These are phyloP conservation scores for Wallacemonas sp. DNA, from an alignment of 208 protist species.

Conservation along the genomic window DNA sequence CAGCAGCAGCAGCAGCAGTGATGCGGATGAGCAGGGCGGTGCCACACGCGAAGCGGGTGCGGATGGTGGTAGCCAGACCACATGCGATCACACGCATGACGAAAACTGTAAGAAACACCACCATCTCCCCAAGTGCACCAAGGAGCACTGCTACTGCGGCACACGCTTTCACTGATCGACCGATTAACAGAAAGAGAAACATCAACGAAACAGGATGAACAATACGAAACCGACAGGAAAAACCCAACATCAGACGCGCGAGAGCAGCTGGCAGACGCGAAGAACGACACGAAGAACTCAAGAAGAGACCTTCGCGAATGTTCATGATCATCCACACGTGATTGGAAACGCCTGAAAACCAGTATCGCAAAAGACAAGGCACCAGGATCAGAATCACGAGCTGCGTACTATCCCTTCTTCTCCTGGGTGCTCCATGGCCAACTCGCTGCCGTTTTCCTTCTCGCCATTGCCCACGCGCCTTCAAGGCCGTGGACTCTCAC, in stretches of 20 bases:
- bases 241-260: conserved; percentile 2
- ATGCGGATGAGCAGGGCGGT: conserved; percentile 4
- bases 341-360: no score
- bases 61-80: conserved; percentile 7
- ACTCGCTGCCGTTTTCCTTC: no score
- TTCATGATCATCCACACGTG: no score
- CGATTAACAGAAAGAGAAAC: not conserved
- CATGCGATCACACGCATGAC: conserved; percentile 5
- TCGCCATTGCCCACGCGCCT: no score
- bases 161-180: conserved; percentile 61
- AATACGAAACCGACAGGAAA: not conserved
- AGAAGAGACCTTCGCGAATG: no score
- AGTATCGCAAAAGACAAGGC: no score
- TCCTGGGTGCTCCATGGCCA: no score
- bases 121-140: conserved; percentile 47
- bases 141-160: conserved; percentile 73
- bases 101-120: conserved; percentile 11
- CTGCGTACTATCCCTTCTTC: no score
- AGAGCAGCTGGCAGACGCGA: not conserved
- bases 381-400: no score
- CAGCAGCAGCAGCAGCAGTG: conserved; percentile 23
- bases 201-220: not conserved
- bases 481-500: no score
- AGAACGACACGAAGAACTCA: not conserved
- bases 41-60: not conserved